Evolutionary conservation across 805 yeast genomes (phyloP), one percentile per base, ranked within the genome.

Genomic region (Jamesozyma rosinii): DNA sequence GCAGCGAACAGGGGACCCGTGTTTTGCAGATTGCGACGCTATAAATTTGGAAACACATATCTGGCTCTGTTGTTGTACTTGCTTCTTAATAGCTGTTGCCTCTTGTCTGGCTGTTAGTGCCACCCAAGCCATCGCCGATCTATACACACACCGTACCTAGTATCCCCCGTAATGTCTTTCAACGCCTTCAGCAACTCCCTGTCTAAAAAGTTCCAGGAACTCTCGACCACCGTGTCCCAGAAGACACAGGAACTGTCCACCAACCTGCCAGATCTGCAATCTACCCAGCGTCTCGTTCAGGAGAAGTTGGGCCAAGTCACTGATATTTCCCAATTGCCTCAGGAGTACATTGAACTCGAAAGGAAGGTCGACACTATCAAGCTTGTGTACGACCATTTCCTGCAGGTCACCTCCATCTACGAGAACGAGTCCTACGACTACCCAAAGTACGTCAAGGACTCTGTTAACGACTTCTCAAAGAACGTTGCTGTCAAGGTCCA

Each of bases 281-380:
- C 94, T 58, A 85, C 95, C 15, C 77, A 80, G 39, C 77, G 92
- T 48, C 61, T 81, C 60, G 76, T 86, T 37, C 90, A 84, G 63
- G 95, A 86, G 64, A 75, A 68, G 53, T 74, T 86, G 22, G 94
- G 94, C 38, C 77, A 81, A 51, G 84, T 80, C 32, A 86, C 81
- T 42, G 95, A 86, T 58, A 81, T 83, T 55, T 81, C 90, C 43
- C 89, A 85, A 58, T 72, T 86, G 50, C 95, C 95, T 27, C 77
- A 79, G 45, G 95, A 86, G 61, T 86, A 84, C 61, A 66, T 81
- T 42, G 81, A 78, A 46, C 73, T 85, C 51, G 95, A 86, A 64
- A 69, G 71, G 49, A 79, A 77, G 55, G 76, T 84, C 46, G 95
- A 85, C 53, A 75, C 83, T 46, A 72, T 85, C 62, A 79, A 81